These are phyloP conservation scores for Protomyces pachydermus DNA, from an alignment of 1,139 yeast species.

Conservation along the genomic window DNA sequence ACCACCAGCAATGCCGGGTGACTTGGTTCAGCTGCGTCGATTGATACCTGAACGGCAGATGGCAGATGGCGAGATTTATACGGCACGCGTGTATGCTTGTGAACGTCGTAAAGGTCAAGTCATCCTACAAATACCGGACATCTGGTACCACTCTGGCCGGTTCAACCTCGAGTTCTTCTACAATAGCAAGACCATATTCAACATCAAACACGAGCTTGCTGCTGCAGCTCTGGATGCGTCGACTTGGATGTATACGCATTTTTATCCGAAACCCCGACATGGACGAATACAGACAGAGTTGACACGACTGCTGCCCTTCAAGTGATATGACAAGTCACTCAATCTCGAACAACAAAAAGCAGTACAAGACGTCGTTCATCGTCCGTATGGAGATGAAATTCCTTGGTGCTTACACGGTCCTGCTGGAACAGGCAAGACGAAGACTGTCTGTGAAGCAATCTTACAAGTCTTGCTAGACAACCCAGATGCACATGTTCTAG, in stretches of 20 bases:
- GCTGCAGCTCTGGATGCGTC: slow-evolving; percentile 1
- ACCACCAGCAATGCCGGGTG: slow-evolving; percentile 30
- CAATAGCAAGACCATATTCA: slow-evolving; percentile 2
- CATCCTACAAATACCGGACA: slow-evolving; percentile 26
- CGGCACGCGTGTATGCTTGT: slow-evolving; percentile 28
- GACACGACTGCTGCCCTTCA: slow-evolving; percentile 20
- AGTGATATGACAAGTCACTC: slow-evolving; percentile 29
- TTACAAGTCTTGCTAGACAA: slow-evolving; percentile 24
- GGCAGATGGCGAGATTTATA: slow-evolving; percentile 28
- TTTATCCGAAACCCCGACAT: slow-evolving; percentile 28
- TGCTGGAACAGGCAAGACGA: slow-evolving; percentile 33
- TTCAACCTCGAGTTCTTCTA: slow-evolving; percentile 30
- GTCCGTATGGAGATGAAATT: slow-evolving; percentile 22
- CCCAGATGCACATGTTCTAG: slow-evolving; percentile 14
- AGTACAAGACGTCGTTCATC: slow-evolving; percentile 24
- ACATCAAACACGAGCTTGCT: not conserved
- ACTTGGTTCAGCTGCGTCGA: slow-evolving; percentile 28
- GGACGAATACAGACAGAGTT: slow-evolving; percentile 25
- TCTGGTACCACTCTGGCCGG: slow-evolving; percentile 23
- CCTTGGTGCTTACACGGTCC: slow-evolving; percentile 33
- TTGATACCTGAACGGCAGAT: slow-evolving; percentile 27
- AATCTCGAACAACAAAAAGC: slow-evolving; percentile 30
- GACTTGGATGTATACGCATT: slow-evolving; percentile 17
- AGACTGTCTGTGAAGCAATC: slow-evolving; percentile 32
- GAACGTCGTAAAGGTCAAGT: slow-evolving; percentile 28